Percentiles rank a stretch among this genome's conserved stretches.
Evolutionary conservation across 345 rosid species (phyloP).

Genomic region (Salix caprea): DNA sequence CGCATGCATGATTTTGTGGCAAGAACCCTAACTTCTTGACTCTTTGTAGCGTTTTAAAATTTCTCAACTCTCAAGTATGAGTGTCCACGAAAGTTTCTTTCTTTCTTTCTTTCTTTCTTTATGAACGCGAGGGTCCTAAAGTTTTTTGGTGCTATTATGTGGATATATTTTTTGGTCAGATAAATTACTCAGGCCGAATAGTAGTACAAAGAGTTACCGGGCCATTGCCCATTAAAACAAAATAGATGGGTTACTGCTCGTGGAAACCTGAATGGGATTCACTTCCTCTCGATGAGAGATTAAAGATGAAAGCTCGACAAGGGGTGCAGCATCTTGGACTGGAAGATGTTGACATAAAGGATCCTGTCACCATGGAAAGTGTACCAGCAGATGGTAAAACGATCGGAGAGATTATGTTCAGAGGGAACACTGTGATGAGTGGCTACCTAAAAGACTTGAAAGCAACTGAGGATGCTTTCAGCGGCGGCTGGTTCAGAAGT

Average conservation of each 20-base stretch:
- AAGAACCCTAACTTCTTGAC: too few species aligned
- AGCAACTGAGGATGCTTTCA: slow-evolving; percentile 52
- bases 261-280: slow-evolving; percentile 78
- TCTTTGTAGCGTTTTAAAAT: too few species aligned
- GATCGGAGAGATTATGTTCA: slow-evolving; percentile 63
- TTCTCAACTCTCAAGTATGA: too few species aligned
- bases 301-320: slow-evolving; percentile 59
- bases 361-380: slow-evolving; percentile 47
- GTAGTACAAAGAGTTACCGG: too few species aligned
- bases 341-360: slow-evolving; percentile 61
- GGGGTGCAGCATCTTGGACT: slow-evolving; percentile 68
- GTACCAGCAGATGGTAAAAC: slow-evolving; percentile 58
- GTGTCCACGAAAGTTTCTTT: too few species aligned
- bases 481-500: slow-evolving; percentile 68
- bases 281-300: slow-evolving; percentile 37
- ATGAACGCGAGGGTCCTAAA: too few species aligned
- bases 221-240: too few species aligned
- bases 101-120: too few species aligned
- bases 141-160: too few species aligned
- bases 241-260: slow-evolving; percentile 20
- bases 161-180: too few species aligned
- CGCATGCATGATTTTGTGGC: too few species aligned
- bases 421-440: slow-evolving; percentile 78
- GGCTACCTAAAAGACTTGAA: slow-evolving; percentile 62
- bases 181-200: too few species aligned